Conservation (phyloP, 2,329 filamentous ascomycete species). For the Aureobasidium zeae region DNA sequence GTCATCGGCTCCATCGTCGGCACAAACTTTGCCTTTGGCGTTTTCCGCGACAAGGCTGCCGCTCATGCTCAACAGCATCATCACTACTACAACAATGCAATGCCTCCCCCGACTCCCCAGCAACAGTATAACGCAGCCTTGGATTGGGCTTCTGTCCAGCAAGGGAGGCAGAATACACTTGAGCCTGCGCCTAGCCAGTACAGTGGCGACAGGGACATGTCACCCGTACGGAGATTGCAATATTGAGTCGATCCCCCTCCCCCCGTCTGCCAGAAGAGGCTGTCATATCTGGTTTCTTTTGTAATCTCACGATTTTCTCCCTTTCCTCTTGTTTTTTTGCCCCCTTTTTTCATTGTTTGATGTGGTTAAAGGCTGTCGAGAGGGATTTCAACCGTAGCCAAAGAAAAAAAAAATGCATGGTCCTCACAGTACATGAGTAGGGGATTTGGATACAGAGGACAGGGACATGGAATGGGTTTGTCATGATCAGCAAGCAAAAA, state of each 20-base stretch:
- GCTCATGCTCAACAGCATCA: constrained; percentile 17
- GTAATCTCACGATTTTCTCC: background rate
- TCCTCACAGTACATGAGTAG: too few species aligned
- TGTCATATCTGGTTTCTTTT: too few species aligned
- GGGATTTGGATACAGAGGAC: too few species aligned
- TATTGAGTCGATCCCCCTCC: constrained; percentile 22
- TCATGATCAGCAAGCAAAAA: too few species aligned
- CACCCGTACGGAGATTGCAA: constrained; percentile 27
- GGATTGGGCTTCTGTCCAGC: constrained; percentile 25
- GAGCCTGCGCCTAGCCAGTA: constrained; percentile 28
- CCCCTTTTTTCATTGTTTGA: background rate
- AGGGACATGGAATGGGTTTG: too few species aligned
- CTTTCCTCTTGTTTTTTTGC: background rate
- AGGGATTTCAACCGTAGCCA: too few species aligned
- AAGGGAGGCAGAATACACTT: constrained; percentile 18
- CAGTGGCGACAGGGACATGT: constrained; percentile 25
- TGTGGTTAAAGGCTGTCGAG: too few species aligned
- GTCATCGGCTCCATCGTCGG: constrained; percentile 46
- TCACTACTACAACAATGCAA: constrained; percentile 21
- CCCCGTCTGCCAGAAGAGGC: too few species aligned
- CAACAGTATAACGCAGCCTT: constrained; percentile 24
- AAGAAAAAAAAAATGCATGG: too few species aligned
- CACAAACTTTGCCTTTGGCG: constrained; percentile 51
- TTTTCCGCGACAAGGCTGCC: constrained; percentile 39
- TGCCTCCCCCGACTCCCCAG: constrained; percentile 28